Evolutionary conservation across 768 basidiomycete genomes (phyloP), one percentile per base, ranked within the genome.

Genomic region (Leccinum variicolor): DNA sequence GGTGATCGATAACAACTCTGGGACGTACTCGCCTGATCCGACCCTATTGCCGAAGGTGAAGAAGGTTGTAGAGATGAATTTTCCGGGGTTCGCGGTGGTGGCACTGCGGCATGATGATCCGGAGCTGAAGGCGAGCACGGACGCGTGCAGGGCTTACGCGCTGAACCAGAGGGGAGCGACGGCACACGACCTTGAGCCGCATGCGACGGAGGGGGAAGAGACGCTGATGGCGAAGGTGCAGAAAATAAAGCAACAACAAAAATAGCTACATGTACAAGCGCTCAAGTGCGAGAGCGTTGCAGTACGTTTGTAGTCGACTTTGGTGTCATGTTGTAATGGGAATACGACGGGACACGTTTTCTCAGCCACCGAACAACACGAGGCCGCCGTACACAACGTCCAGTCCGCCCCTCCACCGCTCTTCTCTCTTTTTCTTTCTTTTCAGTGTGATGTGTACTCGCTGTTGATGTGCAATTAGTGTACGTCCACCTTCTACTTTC

Each of bases 1-100:
- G 31, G 85, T 92, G 60, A 83, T 94, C 65, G 92, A 94, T 69
- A 94, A 94, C 65, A 89, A 89, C 66, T 86, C 84, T 63, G 92
- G 92, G 50, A 94, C 91, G 52, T 93, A 94, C 68, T 80, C 89
- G 31, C 92, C 92, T 1, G 83, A 90, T 66, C 77, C 79, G 53
- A 70, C 64, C 53, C 65, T 92, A 61, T 73, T 94, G 2, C 85
- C 87, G 0, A 68, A 76, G 45, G 69, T 92, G 56, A 81, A 83
- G 66, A 77, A 75, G 61, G 74, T 90, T 26, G 67, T 94, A 52
- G 84, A 90, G 72, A 79, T 80, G 64, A 93, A 94, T 66, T 91
- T 94, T 66, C 76, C 82, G 19, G 86, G 85, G 2, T 77, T 91
- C 57, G 70, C 63, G 33, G 76, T 92, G 19, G 66, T 78, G 52